Evolutionary conservation across 139 green algal species (phyloP), one percentile per base, ranked within the genome.

Genomic region (Tetraselmis striata): DNA sequence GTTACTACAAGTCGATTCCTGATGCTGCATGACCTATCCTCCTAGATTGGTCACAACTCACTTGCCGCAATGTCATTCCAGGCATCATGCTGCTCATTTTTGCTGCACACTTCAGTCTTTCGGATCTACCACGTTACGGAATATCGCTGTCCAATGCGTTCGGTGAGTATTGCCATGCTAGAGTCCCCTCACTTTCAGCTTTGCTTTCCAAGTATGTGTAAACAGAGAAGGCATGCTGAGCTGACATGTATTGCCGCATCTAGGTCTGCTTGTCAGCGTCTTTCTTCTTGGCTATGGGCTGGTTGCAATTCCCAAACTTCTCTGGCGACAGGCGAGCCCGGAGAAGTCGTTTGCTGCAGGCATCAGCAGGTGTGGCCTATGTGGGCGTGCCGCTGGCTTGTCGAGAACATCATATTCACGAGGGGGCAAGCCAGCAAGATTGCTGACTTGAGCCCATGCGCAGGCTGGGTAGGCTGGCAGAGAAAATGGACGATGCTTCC

Each of bases 61-160:
- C n/a, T n/a, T n/a, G n/a, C n/a, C n/a, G n/a, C n/a, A n/a, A n/a
- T n/a, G n/a, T n/a, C n/a, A n/a, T n/a, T 85, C 67, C 84, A 85
- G 91, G 87, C 78, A 77, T 94, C 18, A 28, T 89, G 0, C 75
- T 90, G 5, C 85, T 96, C 29, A 82, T 96, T 1, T 77, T 88
- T 1, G 84, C 83, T 25, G 88, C 88, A 74, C 82, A 83, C 28
- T 79, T 95, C 0, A 78, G 77, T 23, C 75, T 92, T 1, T 32
- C 81, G 0, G 83, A 86, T 24, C 82, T 98, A 1, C 78, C 90
- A 0, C 84, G 80, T 0, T 83, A 96, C n/a, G 91, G 90, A 31
- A 92, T 98, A 30, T 91, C 85, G 26, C 82, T 94, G 0, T 95
- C 92, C 28, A 98, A 98, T 87, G 91, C 95, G 0, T 98, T 98